Evolutionary conservation across 352 stramenopile species (phyloP), one percentile per base, ranked within the genome.

Genomic region (Phytopythium helicoides): DNA sequence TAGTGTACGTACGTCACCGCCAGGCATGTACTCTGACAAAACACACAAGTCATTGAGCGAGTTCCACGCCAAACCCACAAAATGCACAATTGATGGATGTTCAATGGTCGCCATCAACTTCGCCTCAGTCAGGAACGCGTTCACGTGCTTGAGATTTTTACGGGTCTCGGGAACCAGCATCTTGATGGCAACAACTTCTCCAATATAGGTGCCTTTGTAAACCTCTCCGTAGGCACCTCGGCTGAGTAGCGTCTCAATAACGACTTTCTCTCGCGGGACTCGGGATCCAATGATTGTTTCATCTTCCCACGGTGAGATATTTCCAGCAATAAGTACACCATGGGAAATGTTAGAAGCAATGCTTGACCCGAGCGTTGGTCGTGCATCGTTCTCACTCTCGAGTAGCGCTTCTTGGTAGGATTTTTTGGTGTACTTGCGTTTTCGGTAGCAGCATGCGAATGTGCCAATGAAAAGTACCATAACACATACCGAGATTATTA

Each of bases 11-110:
- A 65, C 25, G 9, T 60, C 52, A 21, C 51, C 57, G 1, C 51
- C 45, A 14, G 71, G 52, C 52, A 76, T 68, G 42, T 58, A 75
- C 40, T 77, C 70, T n/a, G 61, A 62, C 16, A 80, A 54, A 6
- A 69, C 52, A 35, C 70, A 79, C 7, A 70, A 33, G 37, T 68
- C 54, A 5, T 14, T 53, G 35, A 62, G 48, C 26, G 52, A 64
- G 11, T 70, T 63, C 68, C 74, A 87, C 4, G 68, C 56, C 15
- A 87, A 42, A 0, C 76, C 76, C 8, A 85, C 56, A 38, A 87
- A 81, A 1, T 45, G 56, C 5, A 82, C 66, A 38, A 87, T 76
- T 16, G 53, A 53, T 19, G 58, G 47, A 34, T 79, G 69, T 15
- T 81, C 59, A 12, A 71, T 47, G 54, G 48, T 52, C 22, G 58